Base-by-base conservation (phyloP, 495 filamentous ascomycete species). In the Stereocaulon alpinum region DNA sequence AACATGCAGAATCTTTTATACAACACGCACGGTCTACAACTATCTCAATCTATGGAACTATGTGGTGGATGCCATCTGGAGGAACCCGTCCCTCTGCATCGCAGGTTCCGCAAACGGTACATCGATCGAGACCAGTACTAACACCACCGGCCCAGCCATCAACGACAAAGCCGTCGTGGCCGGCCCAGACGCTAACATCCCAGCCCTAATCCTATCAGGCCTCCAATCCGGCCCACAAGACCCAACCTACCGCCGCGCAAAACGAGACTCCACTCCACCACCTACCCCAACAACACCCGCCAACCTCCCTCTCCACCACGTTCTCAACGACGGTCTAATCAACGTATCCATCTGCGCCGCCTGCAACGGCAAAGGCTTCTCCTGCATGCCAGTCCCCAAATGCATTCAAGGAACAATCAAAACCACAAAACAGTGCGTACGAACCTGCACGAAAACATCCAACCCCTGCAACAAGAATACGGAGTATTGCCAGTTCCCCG, bases 1-100 rank as follows among this genome's bases (percentile, higher is more conserved):
- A 14, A 72, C 78, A 59, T 82, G 80, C 69, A 68, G 78, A 11
- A 71, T 82, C 60, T 82, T 79, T 62, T 82, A 77, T 62, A 81
- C 79, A 2, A 61, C 68, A 2, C 62, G 69, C 42, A 80, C 76
- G 61, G 55, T 78, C 18, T 70, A 66, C 44, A 68, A 72, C 29
- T 71, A 73, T 6, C 68, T 62, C 22, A 68, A 63, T 11, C 71
- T 74, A 12, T 82, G 78, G 80, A 66, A 70, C 40, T 69, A 72
- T 56, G 74, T 72, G 2, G 61, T 63, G n/a, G 61, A 68, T 50
- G 67, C 67, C 24, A 61, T 66, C 34, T 63, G 41, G 11, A 42
- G 60, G 17, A 65, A 67, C 18, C 65, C 65, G 5, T 45, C 52
- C 12, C 58, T 67, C 18, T 67, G 63, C 58, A 49, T 67, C 20